Base-by-base conservation (phyloP, 257 asterid species). In the Pogostemon cablin region DNA sequence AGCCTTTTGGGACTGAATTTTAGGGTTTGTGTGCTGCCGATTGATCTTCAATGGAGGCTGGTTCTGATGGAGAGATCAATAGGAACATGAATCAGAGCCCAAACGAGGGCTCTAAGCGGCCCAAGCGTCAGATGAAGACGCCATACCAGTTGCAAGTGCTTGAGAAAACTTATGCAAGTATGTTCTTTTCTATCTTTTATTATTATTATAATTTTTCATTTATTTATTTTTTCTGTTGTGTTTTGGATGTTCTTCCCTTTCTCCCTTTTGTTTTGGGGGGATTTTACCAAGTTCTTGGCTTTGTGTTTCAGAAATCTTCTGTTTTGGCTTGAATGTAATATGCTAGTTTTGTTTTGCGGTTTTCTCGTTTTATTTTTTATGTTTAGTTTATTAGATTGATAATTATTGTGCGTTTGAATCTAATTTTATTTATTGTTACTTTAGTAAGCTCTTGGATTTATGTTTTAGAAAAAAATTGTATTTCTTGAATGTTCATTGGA, bases 91-190 rank as follows among this genome's bases (percentile, higher is more conserved):
- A 82, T 81, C 90, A 81, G 63, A 77, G 89, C 76, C 81, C 87
- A 4, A 34, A 79, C 20, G 95, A 86, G 57, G 88, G 80, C 34
- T 79, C 88, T 34, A 95, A 90, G 93, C 83, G 89, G 87, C 92
- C 99, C 56, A 95, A 95, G 75, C 90, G 99, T 41, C 98, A 91
- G 95, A 95, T 95, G 99, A 95, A 95, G 88, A 95, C 99, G 74
- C 98, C 98, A 25, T 90, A 82, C 79, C 99, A 95, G 86, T 87
- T 95, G 90, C 90, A 88, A 72, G 79, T 76, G 79, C 96, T 95
- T 5, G 99, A 95, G 76, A 84, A 83, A 68, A 87, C 96, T 65
- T 95, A 88, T 80, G 75, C 93, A 54, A 82, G 99, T 95, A 88
- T 67, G 89, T 35, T 35, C 67, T 20, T 10, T 25, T 25, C 32